A percentile compares a stretch with the other conserved stretches of the same genome.
Evolutionary conservation across 1,139 yeast species (phyloP).

Genomic region (Insectozyma bohioensis): DNA sequence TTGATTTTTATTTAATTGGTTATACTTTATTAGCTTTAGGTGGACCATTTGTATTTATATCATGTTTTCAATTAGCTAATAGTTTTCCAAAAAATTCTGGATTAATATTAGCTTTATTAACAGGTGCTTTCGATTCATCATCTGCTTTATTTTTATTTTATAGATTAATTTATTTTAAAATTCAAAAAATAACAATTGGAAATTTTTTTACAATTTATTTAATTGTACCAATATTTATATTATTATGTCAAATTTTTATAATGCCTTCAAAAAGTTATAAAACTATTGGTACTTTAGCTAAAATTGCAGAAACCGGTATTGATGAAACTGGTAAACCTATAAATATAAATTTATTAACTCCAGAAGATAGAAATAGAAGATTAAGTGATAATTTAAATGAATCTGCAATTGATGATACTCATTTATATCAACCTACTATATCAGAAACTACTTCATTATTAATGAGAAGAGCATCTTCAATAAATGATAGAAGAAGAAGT

Average conservation of each 20-base stretch:
- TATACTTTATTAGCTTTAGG: slow-evolving; percentile 44
- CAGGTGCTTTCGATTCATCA: slow-evolving; percentile 48
- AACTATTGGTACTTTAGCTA: slow-evolving; percentile 65
- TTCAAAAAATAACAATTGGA: slow-evolving; percentile 32
- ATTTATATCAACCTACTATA: slow-evolving; percentile 34
- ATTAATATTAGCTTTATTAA: slow-evolving; percentile 40
- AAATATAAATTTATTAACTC: slow-evolving; percentile 36
- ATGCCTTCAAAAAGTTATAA: slow-evolving; percentile 83
- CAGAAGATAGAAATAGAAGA: slow-evolving; percentile 36
- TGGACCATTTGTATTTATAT: slow-evolving; percentile 48
- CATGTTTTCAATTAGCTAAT: slow-evolving; percentile 48
- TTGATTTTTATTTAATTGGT: slow-evolving; percentile 42
- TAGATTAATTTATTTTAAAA: slow-evolving; percentile 57
- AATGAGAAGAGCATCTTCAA: slow-evolving; percentile 33
- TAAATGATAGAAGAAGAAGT: slow-evolving; percentile 29
- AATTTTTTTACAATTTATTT: slow-evolving; percentile 67
- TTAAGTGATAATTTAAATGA: too few species aligned
- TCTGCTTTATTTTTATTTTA: slow-evolving; percentile 55
- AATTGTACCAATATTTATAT: slow-evolving; percentile 71
- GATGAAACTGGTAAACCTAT: slow-evolving; percentile 61
- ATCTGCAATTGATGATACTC: slow-evolving; percentile 4
- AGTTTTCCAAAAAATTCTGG: slow-evolving; percentile 46
- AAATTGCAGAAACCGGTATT: slow-evolving; percentile 66
- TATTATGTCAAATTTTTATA: slow-evolving; percentile 66
- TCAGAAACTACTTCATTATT: slow-evolving; percentile 44